These are phyloP conservation scores for Trichosporon sp. DNA, from an alignment of 1,284 basidiomycete species.

Conservation along the genomic window DNA sequence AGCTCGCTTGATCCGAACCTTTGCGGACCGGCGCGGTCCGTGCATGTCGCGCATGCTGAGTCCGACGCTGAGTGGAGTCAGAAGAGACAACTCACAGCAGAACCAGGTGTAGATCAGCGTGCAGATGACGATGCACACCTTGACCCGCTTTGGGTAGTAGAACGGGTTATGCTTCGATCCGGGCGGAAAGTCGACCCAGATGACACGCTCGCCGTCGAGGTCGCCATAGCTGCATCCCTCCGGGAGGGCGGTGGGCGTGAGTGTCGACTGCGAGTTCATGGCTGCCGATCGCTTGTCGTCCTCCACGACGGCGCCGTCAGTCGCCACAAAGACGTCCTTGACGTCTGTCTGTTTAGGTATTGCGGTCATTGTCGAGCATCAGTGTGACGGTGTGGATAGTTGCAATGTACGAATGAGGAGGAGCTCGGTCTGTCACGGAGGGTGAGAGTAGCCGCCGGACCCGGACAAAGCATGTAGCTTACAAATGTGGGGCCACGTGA, in stretches of 20 bases:
- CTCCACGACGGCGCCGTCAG: neutral
- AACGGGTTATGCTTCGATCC: slow-evolving; percentile 63
- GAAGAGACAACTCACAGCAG: neutral
- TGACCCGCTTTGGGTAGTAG: slow-evolving; percentile 61
- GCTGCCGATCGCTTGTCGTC: slow-evolving; percentile 7
- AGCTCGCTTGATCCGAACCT: neutral
- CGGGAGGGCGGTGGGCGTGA: slow-evolving; percentile 24
- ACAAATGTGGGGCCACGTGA: slow-evolving; percentile 13
- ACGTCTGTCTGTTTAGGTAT: neutral
- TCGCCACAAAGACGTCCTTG: neutral
- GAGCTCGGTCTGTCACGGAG: neutral
- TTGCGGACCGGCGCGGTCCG: too few relatives aligned
- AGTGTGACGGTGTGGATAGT: neutral
- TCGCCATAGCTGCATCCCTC: slow-evolving; percentile 25
- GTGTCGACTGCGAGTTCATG: slow-evolving; percentile 26
- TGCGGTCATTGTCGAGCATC: neutral
- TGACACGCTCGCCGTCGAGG: slow-evolving; percentile 32
- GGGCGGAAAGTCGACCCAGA: slow-evolving; percentile 64
- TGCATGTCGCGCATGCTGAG: too few relatives aligned
- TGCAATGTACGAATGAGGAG: neutral
- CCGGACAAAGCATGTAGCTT: neutral
- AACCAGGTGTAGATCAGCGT: slow-evolving; percentile 65
- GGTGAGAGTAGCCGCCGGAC: neutral
- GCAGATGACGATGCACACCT: slow-evolving; percentile 65
- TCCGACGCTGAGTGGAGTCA: neutral